Conservation (phyloP, 768 basidiomycete genomes). For the Boletus speciosus region DNA sequence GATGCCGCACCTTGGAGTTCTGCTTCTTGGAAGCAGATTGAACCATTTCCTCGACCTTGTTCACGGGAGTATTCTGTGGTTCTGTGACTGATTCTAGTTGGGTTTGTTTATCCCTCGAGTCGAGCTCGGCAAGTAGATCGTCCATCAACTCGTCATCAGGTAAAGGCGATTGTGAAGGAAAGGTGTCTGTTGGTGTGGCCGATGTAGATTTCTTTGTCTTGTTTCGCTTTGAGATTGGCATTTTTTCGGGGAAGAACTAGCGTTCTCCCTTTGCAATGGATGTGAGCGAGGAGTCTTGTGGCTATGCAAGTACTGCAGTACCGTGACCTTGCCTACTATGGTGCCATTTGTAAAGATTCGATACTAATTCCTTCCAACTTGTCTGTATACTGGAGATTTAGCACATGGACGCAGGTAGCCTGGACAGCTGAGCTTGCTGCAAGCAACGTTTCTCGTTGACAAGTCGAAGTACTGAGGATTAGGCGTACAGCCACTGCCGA, state of each 20-base stretch:
- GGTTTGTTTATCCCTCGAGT: conserved; percentile 52
- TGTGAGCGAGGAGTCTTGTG: conserved; percentile 5
- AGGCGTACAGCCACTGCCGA: conserved; percentile 2
- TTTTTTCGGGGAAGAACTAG: background rate
- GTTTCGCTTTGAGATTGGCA: conserved; percentile 45
- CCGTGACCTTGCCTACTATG: background rate
- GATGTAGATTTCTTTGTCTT: conserved; percentile 49
- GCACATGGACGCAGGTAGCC: too few relatives aligned
- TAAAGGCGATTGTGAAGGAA: conserved; percentile 29
- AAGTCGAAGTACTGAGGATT: too few relatives aligned
- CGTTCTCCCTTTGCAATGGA: background rate
- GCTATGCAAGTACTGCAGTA: conserved; percentile 3
- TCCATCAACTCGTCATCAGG: conserved; percentile 61
- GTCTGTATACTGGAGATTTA: too few relatives aligned
- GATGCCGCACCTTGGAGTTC: conserved; percentile 60
- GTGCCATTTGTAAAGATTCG: background rate
- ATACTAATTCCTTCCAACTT: too few relatives aligned
- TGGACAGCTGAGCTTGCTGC: too few relatives aligned
- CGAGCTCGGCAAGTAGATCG: conserved; percentile 74
- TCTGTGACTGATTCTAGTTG: conserved; percentile 49
- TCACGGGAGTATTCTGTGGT: conserved; percentile 36
- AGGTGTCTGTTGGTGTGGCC: conserved; percentile 14
- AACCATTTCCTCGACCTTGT: conserved; percentile 17
- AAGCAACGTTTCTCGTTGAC: too few relatives aligned
- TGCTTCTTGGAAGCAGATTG: conserved; percentile 39